Evolutionary conservation across 2,329 filamentous ascomycete genomes (phyloP), one percentile per base, ranked within the genome.

Genomic region (Claviceps sp.): DNA sequence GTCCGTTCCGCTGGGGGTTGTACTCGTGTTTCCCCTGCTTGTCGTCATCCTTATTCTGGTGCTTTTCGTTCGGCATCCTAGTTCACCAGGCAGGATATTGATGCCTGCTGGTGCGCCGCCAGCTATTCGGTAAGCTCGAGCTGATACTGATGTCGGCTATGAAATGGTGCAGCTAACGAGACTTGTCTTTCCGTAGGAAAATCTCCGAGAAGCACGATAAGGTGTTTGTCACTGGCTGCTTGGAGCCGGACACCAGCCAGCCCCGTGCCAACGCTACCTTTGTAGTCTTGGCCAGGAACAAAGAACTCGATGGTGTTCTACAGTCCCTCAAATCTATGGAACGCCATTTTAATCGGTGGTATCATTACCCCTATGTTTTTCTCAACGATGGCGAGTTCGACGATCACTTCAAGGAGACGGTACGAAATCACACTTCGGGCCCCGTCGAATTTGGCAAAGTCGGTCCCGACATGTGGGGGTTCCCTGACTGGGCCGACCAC

Each of bases 261-360:
- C 88, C 89, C 43, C 81, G 89, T 64, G 93, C 88, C 59, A 98
- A 97, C 64, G 93, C 88, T 55, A 91, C 89, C 26, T 95, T 98
- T 63, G 93, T 98, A 57, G 89, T 98, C 41, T 78, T 98, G 54
- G 93, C 93, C 51, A 78, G 93, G 61, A 97, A 98, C 67, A 94
- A 95, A 75, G 93, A 98, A 71, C 69, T 98, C 57, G 90, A 95
- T 0, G 93, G 93, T 55, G 93, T 98, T 41, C 81, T 98, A 58
- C 89, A 97, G 69, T 97, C 93, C 10, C 80, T 98, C 68, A 96
- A 96, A 73, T 97, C 91, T 44, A 90, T 98, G 59, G 93, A 98
- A 73, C 81, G 93, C 61, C 93, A 98, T 70, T 98, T 98, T 80
- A 98, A 98, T 71, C 82, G 90, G 59, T 98, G 91, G 90, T 98